Percentiles rank a stretch among this genome's conserved stretches.
phyloP scores from a whole-genome alignment of 148 eudicot species.

The Fagopyrum tataricum region DNA sequence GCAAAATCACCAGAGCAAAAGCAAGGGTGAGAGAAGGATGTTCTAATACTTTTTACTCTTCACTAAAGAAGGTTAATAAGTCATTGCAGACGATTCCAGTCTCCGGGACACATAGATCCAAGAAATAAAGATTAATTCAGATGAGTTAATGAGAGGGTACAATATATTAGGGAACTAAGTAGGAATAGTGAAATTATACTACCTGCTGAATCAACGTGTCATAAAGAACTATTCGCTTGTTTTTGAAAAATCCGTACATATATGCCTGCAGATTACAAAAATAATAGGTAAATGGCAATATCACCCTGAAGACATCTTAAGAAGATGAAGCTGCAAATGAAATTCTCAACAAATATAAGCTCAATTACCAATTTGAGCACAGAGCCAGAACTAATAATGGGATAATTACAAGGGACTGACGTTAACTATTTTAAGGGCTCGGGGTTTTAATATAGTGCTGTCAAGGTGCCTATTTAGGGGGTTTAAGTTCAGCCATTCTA shows the following conservation, averaged over 20 bases:
- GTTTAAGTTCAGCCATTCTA: neutral
- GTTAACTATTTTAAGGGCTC: neutral
- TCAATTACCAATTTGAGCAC: neutral
- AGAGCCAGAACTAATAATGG: neutral
- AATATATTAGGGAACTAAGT: neutral
- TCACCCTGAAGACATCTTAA: neutral
- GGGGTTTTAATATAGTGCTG: neutral
- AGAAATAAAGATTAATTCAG: neutral
- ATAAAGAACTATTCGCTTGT: conserved; percentile 93
- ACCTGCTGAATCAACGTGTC: conserved; percentile 99
- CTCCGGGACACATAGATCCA: neutral
- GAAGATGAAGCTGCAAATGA: neutral
- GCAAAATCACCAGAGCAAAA: conserved; percentile 19
- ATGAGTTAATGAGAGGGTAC: neutral
- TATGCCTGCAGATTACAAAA: conserved; percentile 66
- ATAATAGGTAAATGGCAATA: neutral
- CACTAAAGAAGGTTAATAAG: neutral
- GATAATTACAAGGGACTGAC: neutral
- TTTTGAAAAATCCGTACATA: conserved; percentile 98
- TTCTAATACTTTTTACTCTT: neutral
- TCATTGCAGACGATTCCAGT: neutral
- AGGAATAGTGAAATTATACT: neutral
- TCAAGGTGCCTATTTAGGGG: neutral
- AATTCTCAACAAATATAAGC: neutral
- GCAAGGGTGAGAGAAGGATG: neutral